A percentile compares a stretch with the other conserved stretches of the same genome.
Conservation (phyloP, 805 yeast species). For the Barnettozyma californica region DNA sequence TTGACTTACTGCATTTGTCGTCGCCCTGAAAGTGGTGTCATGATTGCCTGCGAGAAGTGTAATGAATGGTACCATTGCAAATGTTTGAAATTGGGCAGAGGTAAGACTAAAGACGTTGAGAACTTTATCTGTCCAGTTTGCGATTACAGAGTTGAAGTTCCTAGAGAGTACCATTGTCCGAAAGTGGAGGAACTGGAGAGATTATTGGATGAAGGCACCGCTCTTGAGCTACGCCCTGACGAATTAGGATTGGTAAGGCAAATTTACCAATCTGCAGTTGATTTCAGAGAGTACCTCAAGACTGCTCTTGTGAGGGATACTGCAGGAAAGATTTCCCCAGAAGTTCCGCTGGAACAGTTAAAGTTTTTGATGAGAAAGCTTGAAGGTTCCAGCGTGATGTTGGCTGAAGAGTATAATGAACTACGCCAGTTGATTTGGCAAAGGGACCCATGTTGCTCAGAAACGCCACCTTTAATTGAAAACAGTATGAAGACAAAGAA, state of each 20-base stretch:
- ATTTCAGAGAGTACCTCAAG: constrained; percentile 20
- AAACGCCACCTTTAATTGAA: constrained; percentile 24
- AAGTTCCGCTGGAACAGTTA: constrained; percentile 22
- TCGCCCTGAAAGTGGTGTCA: constrained; percentile 51
- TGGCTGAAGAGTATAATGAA: constrained; percentile 30
- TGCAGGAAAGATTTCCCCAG: constrained; percentile 21
- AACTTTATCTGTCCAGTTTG: constrained; percentile 53
- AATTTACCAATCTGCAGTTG: constrained; percentile 15
- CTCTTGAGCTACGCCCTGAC: constrained; percentile 29
- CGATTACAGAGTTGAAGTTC: constrained; percentile 31
- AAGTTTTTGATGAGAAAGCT: constrained; percentile 43
- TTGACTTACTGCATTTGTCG: constrained; percentile 56
- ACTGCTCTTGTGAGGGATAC: constrained; percentile 14
- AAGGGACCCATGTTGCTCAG: constrained; percentile 23
- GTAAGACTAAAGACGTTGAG: constrained; percentile 27
- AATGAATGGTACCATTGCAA: constrained; percentile 66
- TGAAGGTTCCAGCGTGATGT: constrained; percentile 36
- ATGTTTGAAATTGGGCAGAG: constrained; percentile 43
- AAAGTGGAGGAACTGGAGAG: constrained; percentile 28
- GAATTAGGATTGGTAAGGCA: constrained; percentile 25
- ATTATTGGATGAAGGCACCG: constrained; percentile 25
- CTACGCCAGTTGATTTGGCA: constrained; percentile 25
- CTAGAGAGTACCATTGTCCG: constrained; percentile 31
- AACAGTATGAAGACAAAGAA: constrained; percentile 8
- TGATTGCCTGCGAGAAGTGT: constrained; percentile 69